Evolutionary conservation across 2,329 filamentous ascomycete genomes (phyloP).

Genomic region (Zymoseptoria passerinii): DNA sequence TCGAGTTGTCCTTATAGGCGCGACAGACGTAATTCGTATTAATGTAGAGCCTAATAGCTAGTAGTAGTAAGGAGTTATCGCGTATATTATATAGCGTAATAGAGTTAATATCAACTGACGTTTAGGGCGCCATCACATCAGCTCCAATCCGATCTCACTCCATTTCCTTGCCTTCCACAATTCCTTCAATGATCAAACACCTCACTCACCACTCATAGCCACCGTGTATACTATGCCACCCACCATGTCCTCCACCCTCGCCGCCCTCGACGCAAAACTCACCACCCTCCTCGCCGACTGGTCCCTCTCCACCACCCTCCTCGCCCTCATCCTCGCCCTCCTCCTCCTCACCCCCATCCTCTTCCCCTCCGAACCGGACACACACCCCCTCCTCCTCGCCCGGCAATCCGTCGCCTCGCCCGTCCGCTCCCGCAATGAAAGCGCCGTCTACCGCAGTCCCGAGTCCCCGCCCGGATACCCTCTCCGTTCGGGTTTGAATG

Average conservation of each 20-base stretch:
- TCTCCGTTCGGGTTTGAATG: slow-evolving; percentile 66
- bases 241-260: slow-evolving; percentile 14
- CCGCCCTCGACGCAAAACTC: slow-evolving; percentile 58
- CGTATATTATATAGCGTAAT: too few relatives aligned
- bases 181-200: background rate
- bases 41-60: too few relatives aligned
- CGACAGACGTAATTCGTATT: too few relatives aligned
- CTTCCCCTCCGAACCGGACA: slow-evolving; percentile 71
- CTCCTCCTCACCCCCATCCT: slow-evolving; percentile 65
- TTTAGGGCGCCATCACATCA: background rate
- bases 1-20: too few relatives aligned
- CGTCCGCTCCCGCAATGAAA: slow-evolving; percentile 76
- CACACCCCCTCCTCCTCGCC: slow-evolving; percentile 82
- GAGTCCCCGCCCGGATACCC: slow-evolving; percentile 79
- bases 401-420: slow-evolving; percentile 71
- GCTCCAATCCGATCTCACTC: background rate
- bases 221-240: too few relatives aligned
- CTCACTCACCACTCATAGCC: background rate
- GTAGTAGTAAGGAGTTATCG: too few relatives aligned
- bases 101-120: too few relatives aligned
- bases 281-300: slow-evolving; percentile 66
- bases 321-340: slow-evolving; percentile 58
- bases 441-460: slow-evolving; percentile 74
- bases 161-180: background rate
- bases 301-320: slow-evolving; percentile 68